Evolutionary conservation across 768 basidiomycete species (phyloP).

Genomic region (Kwoniella shandongensis): DNA sequence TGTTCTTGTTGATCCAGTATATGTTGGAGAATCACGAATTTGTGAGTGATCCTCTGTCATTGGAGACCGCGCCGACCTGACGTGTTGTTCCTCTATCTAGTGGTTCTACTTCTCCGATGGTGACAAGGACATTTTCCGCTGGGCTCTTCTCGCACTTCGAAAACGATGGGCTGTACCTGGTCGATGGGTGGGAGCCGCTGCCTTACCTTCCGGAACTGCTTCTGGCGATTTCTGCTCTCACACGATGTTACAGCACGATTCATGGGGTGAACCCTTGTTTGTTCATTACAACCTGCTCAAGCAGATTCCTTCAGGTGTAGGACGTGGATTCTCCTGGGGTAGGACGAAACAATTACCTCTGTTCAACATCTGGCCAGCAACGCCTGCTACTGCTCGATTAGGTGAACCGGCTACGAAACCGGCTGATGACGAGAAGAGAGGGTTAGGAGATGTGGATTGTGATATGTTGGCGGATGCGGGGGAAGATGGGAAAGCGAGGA

Average conservation of each 20-base stretch:
- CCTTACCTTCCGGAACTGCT: conserved; percentile 48
- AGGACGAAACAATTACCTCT: conserved; percentile 46
- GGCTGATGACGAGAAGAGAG: conserved; percentile 26
- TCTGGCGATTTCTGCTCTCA: conserved; percentile 34
- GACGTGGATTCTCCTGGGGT: conserved; percentile 47
- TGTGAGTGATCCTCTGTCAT: conserved; percentile 25
- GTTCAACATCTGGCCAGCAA: conserved; percentile 42
- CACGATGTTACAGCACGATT: conserved; percentile 54
- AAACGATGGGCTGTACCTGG: conserved; percentile 58
- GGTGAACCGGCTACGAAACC: conserved; percentile 30
- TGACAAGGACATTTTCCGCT: conserved; percentile 55
- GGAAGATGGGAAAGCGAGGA: conserved; percentile 37
- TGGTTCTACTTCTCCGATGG: conserved; percentile 57
- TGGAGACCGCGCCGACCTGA: neutral
- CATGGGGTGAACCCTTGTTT: conserved; percentile 46
- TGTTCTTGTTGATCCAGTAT: conserved; percentile 46
- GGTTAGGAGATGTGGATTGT: conserved; percentile 48
- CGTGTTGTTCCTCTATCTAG: conserved; percentile 23
- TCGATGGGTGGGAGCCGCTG: conserved; percentile 55
- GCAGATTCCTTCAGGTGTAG: conserved; percentile 51
- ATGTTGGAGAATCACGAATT: conserved; percentile 53
- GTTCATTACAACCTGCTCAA: conserved; percentile 57
- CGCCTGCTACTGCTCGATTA: conserved; percentile 28
- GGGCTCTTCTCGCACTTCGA: conserved; percentile 55
- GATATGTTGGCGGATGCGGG: conserved; percentile 51